Conservation (phyloP, 2,329 filamentous ascomycete genomes). For the Metarhizium sp. region DNA sequence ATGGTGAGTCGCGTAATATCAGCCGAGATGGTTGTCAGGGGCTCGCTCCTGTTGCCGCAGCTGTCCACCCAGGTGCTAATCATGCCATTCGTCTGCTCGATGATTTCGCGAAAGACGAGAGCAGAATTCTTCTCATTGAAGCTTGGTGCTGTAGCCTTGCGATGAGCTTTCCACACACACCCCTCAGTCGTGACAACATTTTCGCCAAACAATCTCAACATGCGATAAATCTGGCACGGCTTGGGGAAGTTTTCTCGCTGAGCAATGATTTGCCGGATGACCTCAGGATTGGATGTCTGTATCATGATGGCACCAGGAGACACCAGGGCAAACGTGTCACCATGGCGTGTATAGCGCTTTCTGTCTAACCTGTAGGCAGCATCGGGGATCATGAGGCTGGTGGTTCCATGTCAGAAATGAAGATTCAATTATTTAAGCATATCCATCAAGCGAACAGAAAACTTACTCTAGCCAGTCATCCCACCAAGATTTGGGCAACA, state of each 20-base stretch:
- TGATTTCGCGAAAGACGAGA: slow-evolving; percentile 53
- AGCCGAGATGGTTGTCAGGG: slow-evolving; percentile 46
- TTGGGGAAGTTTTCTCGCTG: slow-evolving; percentile 60
- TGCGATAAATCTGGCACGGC: slow-evolving; percentile 24
- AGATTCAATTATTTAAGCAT: not conserved
- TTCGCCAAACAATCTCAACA: slow-evolving; percentile 47
- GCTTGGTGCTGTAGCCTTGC: slow-evolving; percentile 59
- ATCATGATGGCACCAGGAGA: slow-evolving; percentile 44
- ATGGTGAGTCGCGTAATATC: slow-evolving; percentile 56
- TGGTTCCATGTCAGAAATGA: not conserved
- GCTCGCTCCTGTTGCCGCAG: slow-evolving; percentile 17
- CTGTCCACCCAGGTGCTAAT: slow-evolving; percentile 44
- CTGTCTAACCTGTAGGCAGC: slow-evolving; percentile 50
- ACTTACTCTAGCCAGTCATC: slow-evolving; percentile 49
- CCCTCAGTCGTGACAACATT: slow-evolving; percentile 68
- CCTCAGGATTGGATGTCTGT: slow-evolving; percentile 54
- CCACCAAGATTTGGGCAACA: slow-evolving; percentile 45
- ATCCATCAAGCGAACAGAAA: not conserved
- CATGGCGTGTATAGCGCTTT: slow-evolving; percentile 46
- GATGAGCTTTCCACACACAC: slow-evolving; percentile 59
- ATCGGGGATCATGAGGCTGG: slow-evolving; percentile 46
- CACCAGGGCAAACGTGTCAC: slow-evolving; percentile 57
- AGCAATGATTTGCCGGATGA: slow-evolving; percentile 54
- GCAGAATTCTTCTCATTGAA: slow-evolving; percentile 71
- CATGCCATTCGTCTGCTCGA: slow-evolving; percentile 54